Conservation (phyloP, 148 eudicot genomes). For the Dianthus caryophyllus region DNA sequence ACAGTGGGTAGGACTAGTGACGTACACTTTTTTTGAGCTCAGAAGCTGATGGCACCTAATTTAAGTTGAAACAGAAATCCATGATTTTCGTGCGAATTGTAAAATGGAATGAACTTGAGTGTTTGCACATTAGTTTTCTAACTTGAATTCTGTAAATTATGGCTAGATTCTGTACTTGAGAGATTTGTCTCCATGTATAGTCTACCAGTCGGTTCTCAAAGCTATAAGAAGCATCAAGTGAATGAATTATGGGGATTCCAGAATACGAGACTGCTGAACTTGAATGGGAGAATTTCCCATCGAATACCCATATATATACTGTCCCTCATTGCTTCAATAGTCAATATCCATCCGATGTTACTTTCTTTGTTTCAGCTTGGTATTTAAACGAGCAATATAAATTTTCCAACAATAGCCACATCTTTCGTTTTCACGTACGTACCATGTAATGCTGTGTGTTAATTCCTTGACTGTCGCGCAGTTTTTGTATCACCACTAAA, state of each 20-base stretch:
- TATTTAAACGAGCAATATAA: conserved; percentile 51
- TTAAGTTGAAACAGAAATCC: background rate
- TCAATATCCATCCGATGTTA: conserved; percentile 61
- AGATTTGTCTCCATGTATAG: conserved; percentile 61
- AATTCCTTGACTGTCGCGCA: conserved; percentile 58
- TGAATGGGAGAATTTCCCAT: conserved; percentile 83
- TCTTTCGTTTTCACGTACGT: conserved; percentile 6
- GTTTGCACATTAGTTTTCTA: conserved; percentile 6
- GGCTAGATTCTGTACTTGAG: conserved; percentile 66
- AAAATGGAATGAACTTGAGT: too few species aligned
- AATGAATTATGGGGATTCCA: conserved; percentile 60
- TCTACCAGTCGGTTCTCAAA: conserved; percentile 49
- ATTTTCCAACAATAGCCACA: conserved; percentile 42
- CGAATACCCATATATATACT: conserved; percentile 48
- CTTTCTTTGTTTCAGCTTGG: conserved; percentile 35
- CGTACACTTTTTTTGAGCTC: background rate
- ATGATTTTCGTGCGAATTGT: background rate
- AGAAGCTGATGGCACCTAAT: background rate
- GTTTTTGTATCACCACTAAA: conserved; percentile 30
- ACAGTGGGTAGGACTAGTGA: background rate
- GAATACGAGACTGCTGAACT: conserved; percentile 52
- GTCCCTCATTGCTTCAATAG: conserved; percentile 60
- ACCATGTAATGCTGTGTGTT: conserved; percentile 11
- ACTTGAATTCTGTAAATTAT: conserved; percentile 10
- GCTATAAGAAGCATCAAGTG: conserved; percentile 69